Percentiles rank a stretch among this genome's conserved stretches.
phyloP scores from a whole-genome alignment of 805 yeast species.

The Ogataea methanolica region DNA sequence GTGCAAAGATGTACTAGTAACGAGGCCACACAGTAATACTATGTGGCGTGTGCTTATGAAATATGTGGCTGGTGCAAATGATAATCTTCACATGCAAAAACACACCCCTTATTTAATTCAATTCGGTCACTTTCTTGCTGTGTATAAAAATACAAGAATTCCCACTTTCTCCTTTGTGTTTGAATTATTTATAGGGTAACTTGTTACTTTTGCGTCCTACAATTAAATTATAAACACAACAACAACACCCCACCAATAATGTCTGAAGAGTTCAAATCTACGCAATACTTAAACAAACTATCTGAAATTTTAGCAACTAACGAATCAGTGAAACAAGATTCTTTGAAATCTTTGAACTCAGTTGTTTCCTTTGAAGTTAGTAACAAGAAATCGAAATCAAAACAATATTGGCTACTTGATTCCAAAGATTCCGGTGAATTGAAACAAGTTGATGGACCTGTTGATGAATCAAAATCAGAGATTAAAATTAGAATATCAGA shows the following conservation, averaged over 20 bases:
- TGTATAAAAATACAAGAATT: too few species aligned
- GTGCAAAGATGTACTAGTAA: too few species aligned
- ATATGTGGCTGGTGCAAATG: too few species aligned
- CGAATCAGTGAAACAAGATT: constrained; percentile 14
- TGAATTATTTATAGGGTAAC: neutral
- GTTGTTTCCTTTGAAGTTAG: constrained; percentile 59
- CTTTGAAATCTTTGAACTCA: constrained; percentile 25
- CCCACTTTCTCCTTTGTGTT: too few species aligned
- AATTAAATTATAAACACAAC: too few species aligned
- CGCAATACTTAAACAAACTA: constrained; percentile 12
- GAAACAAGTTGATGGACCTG: constrained; percentile 17
- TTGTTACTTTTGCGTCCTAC: constrained; percentile 11
- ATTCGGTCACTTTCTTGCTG: too few species aligned
- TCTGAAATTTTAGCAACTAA: constrained; percentile 13
- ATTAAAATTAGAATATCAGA: constrained; percentile 63
- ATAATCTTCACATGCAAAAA: too few species aligned
- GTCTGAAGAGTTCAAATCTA: constrained; percentile 13
- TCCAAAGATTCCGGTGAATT: constrained; percentile 54
- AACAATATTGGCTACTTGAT: constrained; percentile 60
- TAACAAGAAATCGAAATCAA: constrained; percentile 54
- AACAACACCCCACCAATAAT: neutral
- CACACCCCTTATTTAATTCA: too few species aligned
- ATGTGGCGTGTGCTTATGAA: too few species aligned
- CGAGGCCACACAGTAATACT: too few species aligned
- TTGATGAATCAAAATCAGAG: constrained; percentile 44